Conservation (phyloP, 1,139 yeast species). For the Blastobotrys petasosporus region DNA sequence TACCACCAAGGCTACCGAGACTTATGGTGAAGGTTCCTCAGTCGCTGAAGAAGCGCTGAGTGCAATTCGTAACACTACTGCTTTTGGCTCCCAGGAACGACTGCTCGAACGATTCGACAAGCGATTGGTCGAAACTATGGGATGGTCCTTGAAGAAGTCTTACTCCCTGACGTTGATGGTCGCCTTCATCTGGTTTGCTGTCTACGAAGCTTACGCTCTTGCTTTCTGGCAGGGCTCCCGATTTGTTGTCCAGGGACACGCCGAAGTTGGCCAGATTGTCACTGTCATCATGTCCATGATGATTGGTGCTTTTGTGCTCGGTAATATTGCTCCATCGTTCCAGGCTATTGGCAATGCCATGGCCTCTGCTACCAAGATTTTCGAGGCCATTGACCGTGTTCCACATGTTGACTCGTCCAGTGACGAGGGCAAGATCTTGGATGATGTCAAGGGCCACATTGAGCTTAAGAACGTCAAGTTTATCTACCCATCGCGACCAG, state of each 20-base stretch:
- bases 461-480: conserved; percentile 48
- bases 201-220: conserved; percentile 36
- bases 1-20: conserved; percentile 27
- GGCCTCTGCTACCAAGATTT: conserved; percentile 38
- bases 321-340: conserved; percentile 39
- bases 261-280: conserved; percentile 32
- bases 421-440: conserved; percentile 31
- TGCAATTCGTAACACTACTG: conserved; percentile 39
- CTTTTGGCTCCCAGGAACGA: conserved; percentile 40
- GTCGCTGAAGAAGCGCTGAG: conserved; percentile 41
- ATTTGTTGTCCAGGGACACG: conserved; percentile 32
- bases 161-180: conserved; percentile 34
- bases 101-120: conserved; percentile 33
- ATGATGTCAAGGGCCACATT: conserved; percentile 44
- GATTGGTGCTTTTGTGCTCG: conserved; percentile 40
- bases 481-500: conserved; percentile 84
- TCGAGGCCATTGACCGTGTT: conserved; percentile 39
- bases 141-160: conserved; percentile 30
- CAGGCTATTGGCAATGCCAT: conserved; percentile 37
- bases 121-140: conserved; percentile 28
- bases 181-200: conserved; percentile 33
- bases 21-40: conserved; percentile 36
- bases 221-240: conserved; percentile 44
- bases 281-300: conserved; percentile 38
- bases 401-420: conserved; percentile 35